These are phyloP conservation scores for Dryadomyces sulphureus DNA, from an alignment of 2,329 filamentous ascomycete genomes.

Conservation along the genomic window DNA sequence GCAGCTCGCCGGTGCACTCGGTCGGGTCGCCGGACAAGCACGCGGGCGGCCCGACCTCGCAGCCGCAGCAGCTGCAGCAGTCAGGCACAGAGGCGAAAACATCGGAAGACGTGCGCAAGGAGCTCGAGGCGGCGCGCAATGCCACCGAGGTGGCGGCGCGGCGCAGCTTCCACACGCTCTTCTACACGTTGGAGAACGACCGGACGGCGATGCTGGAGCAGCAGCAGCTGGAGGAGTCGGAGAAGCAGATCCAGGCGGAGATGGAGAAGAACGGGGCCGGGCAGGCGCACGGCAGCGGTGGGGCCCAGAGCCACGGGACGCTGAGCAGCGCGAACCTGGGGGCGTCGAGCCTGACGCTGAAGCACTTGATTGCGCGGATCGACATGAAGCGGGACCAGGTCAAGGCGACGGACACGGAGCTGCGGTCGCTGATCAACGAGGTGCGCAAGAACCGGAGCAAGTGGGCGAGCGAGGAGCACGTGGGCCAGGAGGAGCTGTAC, in stretches of 20 bases:
- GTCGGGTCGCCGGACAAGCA: conserved; percentile 46
- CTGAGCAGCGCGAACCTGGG: conserved; percentile 89
- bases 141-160: conserved; percentile 82
- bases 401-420: conserved; percentile 79
- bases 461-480: conserved; percentile 95
- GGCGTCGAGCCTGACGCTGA: conserved; percentile 87
- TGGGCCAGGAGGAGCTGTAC: conserved; percentile 95
- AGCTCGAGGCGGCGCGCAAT: conserved; percentile 81
- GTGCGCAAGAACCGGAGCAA: conserved; percentile 97
- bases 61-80: neutral
- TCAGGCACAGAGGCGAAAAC: conserved; percentile 36
- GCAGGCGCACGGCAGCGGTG: conserved; percentile 22
- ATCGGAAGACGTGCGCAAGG: conserved; percentile 80
- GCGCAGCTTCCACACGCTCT: conserved; percentile 80
- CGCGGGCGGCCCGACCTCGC: conserved; percentile 24
- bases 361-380: conserved; percentile 91
- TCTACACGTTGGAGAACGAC: conserved; percentile 92
- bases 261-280: conserved; percentile 51
- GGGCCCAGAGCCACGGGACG: conserved; percentile 62
- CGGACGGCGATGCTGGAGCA: conserved; percentile 95
- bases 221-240: conserved; percentile 89
- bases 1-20: conserved; percentile 49
- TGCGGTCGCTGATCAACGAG: conserved; percentile 88
- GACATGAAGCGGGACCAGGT: conserved; percentile 86
- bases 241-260: conserved; percentile 90